Base-by-base conservation (phyloP, 768 basidiomycete genomes). In the Boletus tomentosulus region DNA sequence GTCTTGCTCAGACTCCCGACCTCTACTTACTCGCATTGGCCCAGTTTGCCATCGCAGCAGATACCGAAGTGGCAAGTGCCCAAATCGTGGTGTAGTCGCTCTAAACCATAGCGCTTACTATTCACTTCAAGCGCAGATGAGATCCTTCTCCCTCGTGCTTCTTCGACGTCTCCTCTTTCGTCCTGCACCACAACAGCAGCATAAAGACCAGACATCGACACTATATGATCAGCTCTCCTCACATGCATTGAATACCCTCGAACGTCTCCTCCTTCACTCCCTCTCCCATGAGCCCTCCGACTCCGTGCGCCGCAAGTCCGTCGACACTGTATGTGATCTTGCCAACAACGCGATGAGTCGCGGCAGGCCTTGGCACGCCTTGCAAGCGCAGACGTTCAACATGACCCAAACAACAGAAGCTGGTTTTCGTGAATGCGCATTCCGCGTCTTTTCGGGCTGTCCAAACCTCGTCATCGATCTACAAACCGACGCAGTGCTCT, bases 91-190 rank as follows among this genome's bases (percentile, higher is more conserved):
- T 46, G 19, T 55, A 42, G 50, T 58, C 38, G 12, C 13, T 35
- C 30, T 28, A 37, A 28, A 41, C 37, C 4, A 44, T 11, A 33
- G 16, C 31, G 42, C 57, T 59, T 54, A 62, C 57, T 24, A 6
- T 51, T 31, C 38, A 25, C 50, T 50, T 55, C 50, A 44, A 61
- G 54, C 55, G 30, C 56, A 90, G 88, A 92, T 92, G 89, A 84
- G 89, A 28, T 87, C 87, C 0, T 91, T 92, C 70, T 89, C 89
- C 2, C 75, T 91, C 28, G 89, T 92, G 10, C 80, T 92, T 30
- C 79, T 91, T 28, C 83, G 90, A 9, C 82, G 90, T 6, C 77
- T 92, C 4, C 80, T 90, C 30, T 92, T 92, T 68, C 81, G 89
- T 7, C 62, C 84, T 0, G 71, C 81, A 2, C 79, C 67, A 0